phyloP scores from a whole-genome alignment of 1,284 basidiomycete genomes.

The Puccinia triticina region DNA sequence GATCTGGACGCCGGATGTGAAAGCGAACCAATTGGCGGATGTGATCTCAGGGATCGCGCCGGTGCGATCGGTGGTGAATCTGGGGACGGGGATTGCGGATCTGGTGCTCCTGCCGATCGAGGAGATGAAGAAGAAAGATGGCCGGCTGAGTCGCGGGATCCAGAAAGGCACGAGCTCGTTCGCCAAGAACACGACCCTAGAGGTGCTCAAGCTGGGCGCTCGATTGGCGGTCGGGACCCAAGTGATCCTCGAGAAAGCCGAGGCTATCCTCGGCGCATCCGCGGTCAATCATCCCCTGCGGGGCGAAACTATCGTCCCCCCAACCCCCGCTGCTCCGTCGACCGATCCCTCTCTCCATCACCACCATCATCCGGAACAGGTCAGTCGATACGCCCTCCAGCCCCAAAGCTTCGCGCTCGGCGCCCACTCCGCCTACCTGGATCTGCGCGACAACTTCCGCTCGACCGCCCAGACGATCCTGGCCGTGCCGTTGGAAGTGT shows the following conservation, averaged over 20 bases:
- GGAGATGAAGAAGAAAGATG: constrained; percentile 91
- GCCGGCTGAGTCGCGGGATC: constrained; percentile 86
- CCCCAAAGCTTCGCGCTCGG: constrained; percentile 82
- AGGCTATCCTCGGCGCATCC: constrained; percentile 75
- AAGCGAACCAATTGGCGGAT: constrained; percentile 94
- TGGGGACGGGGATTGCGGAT: constrained; percentile 93
- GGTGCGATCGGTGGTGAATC: constrained; percentile 91
- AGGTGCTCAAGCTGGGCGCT: constrained; percentile 93
- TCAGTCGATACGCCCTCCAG: constrained; percentile 88
- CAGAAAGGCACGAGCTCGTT: constrained; percentile 91
- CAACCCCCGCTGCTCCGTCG: background rate
- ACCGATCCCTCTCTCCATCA: background rate
- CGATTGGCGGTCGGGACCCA: constrained; percentile 93
- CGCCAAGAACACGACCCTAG: constrained; percentile 87
- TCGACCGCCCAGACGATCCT: constrained; percentile 96
- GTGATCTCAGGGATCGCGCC: constrained; percentile 96
- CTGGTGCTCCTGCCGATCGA: constrained; percentile 92
- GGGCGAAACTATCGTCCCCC: constrained; percentile 4
- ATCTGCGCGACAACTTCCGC: constrained; percentile 78
- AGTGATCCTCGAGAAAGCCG: constrained; percentile 92
- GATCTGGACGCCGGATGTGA: constrained; percentile 98
- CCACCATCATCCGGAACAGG: constrained; percentile 63
- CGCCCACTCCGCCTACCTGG: constrained; percentile 84
- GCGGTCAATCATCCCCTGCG: background rate
- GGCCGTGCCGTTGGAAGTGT: constrained; percentile 98